A percentile compares a stretch with the other conserved stretches of the same genome.
Evolutionary conservation across 2,329 filamentous ascomycete genomes (phyloP).

Genomic region (Calonectria hongkongensis): DNA sequence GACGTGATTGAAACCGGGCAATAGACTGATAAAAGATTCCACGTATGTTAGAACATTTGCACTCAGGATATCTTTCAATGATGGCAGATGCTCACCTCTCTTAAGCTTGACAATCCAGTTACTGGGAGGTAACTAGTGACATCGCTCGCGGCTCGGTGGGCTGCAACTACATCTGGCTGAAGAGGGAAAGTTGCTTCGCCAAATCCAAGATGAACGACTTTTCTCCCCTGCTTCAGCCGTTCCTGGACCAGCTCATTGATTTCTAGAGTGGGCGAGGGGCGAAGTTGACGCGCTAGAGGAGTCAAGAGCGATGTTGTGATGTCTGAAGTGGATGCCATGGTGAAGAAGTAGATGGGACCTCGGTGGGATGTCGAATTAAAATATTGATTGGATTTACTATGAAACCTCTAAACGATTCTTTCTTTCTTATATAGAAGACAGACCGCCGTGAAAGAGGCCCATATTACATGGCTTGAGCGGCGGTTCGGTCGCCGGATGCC

Average conservation of each 20-base stretch:
- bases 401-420: neutral
- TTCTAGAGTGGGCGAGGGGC: slow-evolving; percentile 7
- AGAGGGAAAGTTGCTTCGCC: slow-evolving; percentile 41
- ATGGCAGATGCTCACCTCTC: slow-evolving; percentile 20
- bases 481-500: slow-evolving; percentile 5
- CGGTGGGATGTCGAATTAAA: no score
- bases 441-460: no score
- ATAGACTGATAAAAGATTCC: slow-evolving; percentile 17
- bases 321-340: neutral
- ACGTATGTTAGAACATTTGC: neutral
- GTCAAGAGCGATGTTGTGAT: neutral
- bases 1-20: slow-evolving; percentile 22
- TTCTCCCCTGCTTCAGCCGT: neutral
- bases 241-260: slow-evolving; percentile 25
- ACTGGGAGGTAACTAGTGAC: slow-evolving; percentile 35
- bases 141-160: slow-evolving; percentile 31
- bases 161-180: slow-evolving; percentile 29
- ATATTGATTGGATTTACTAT: neutral
- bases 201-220: slow-evolving; percentile 34
- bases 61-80: neutral
- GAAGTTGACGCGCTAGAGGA: slow-evolving; percentile 4
- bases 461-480: neutral
- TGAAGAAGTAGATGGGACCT: neutral
- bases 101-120: slow-evolving; percentile 26
- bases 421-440: neutral